Evolutionary conservation across 2,329 filamentous ascomycete genomes (phyloP).

Genomic region (Zymoseptoria pseudotritici): DNA sequence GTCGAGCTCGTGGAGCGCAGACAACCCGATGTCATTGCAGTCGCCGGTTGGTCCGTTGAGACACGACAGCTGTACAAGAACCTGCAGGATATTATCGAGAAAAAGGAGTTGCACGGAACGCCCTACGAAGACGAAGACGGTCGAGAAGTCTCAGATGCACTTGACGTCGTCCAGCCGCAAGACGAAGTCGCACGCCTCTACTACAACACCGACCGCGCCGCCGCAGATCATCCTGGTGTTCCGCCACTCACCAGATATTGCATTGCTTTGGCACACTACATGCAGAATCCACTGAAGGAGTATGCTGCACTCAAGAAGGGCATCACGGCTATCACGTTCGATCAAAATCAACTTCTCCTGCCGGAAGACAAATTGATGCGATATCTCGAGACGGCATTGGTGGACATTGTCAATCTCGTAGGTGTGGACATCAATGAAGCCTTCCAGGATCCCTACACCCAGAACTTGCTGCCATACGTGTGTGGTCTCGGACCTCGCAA

Average conservation of each 20-base stretch:
- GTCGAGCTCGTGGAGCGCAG: conserved; percentile 71
- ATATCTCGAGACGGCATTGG: conserved; percentile 89
- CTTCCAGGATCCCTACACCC: conserved; percentile 69
- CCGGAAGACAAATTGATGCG: conserved; percentile 80
- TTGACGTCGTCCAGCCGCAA: conserved; percentile 88
- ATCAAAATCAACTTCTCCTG: conserved; percentile 81
- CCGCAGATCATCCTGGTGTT: conserved; percentile 72
- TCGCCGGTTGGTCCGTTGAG: conserved; percentile 83
- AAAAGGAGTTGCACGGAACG: conserved; percentile 68
- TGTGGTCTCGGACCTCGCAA: conserved; percentile 89
- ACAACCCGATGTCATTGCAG: conserved; percentile 80
- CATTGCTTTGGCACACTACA: conserved; percentile 77
- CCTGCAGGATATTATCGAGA: conserved; percentile 67
- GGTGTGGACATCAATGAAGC: conserved; percentile 95
- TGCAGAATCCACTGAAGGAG: conserved; percentile 94
- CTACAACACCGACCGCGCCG: conserved; percentile 76
- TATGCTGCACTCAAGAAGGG: conserved; percentile 90
- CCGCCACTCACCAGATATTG: conserved; percentile 79
- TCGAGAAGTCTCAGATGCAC: conserved; percentile 63
- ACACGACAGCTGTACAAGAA: conserved; percentile 77
- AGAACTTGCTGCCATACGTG: conserved; percentile 82
- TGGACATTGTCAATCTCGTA: conserved; percentile 96
- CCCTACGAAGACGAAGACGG: conserved; percentile 88
- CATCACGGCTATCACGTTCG: conserved; percentile 77
- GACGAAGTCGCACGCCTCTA: conserved; percentile 96